Percentiles rank a stretch among this genome's conserved stretches.
These are phyloP conservation scores for Nicotiana otophora DNA, from an alignment of 257 asterid species.

Conservation along the genomic window DNA sequence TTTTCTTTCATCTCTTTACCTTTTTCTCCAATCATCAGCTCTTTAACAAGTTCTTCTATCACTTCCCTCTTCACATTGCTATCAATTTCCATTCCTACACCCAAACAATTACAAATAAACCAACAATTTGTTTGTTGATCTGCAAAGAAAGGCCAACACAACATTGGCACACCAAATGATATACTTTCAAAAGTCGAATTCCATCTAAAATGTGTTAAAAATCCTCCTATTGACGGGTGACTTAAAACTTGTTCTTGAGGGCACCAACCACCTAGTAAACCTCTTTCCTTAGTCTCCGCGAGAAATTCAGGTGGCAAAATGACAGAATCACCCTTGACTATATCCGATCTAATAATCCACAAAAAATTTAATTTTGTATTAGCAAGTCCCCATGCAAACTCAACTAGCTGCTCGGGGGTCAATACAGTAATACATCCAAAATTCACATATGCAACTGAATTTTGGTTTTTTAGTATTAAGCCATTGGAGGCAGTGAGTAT, in stretches of 20 bases:
- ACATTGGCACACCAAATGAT: slow-evolving; percentile 21
- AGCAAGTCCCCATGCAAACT: slow-evolving; percentile 36
- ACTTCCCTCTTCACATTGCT: slow-evolving; percentile 18
- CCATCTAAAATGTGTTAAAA: slow-evolving; percentile 30
- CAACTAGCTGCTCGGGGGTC: slow-evolving; percentile 12
- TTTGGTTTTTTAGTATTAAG: slow-evolving; percentile 16
- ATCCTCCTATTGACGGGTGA: slow-evolving; percentile 23
- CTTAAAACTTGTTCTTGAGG: slow-evolving; percentile 18
- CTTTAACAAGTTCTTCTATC: slow-evolving; percentile 19
- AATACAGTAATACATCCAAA: slow-evolving; percentile 19
- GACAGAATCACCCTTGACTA: slow-evolving; percentile 18
- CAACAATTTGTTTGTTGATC: slow-evolving; percentile 24
- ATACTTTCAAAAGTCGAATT: slow-evolving; percentile 21
- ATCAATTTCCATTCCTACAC: slow-evolving; percentile 20
- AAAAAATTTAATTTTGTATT: slow-evolving; percentile 20
- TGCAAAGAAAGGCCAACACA: slow-evolving; percentile 26
- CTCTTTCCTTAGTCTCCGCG: slow-evolving; percentile 14
- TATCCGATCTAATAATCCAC: slow-evolving; percentile 32
- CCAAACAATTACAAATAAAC: slow-evolving; percentile 19
- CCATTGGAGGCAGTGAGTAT: slow-evolving; percentile 28
- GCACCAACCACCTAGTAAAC: slow-evolving; percentile 25
- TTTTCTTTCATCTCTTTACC: slow-evolving; percentile 19
- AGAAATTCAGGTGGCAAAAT: slow-evolving; percentile 22
- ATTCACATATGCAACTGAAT: slow-evolving; percentile 34
- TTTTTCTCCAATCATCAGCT: slow-evolving; percentile 19